Base-by-base conservation (phyloP, 2,329 filamentous ascomycete genomes). In the Venturia aucupariae region DNA sequence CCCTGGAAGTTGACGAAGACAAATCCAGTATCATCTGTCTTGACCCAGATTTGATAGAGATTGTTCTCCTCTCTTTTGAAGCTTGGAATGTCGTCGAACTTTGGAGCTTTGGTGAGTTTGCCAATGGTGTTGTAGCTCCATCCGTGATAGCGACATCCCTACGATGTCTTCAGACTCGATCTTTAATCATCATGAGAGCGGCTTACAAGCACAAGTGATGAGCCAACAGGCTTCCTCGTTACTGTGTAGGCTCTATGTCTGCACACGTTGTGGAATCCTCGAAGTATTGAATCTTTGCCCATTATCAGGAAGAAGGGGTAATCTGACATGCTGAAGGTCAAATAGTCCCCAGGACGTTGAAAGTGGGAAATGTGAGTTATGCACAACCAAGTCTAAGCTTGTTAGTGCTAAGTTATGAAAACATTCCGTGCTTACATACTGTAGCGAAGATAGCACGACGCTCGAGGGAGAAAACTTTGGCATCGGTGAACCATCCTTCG, bases 371-470 rank as follows among this genome's bases (percentile, higher is more conserved):
- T 65, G 65, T 79, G 77, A 24, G 71, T 71, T 15, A 76, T 66
- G 24, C 74, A 72, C 17, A 78, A 67, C 77, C 77, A 79, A 63
- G 69, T 72, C 70, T 75, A 41, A 8, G 19, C 22, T 24, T 46
- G 59, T 69, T 42, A 67, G 59, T 30, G 5, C 30, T 27, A 24
- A 19, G 39, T 4, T 19, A 39, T 27, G 35, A 22, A 22, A 19
- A 15, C 41, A 39, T 27, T n/a, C 15, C 8, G 4, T 38, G 30
- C 10, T 57, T 46, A 57, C 51, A 57, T 73, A 77, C 78, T 70
- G 79, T 79, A 68, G 76, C 78, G 69, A 82, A 81, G 35, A 83
- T 76, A 0, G 79, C 78, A 39, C 81, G 76, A 62, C 75, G 74
- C 68, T 83, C 80, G 4, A 82, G 72, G 41, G 78, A 73, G 64